Evolutionary conservation across 1,284 basidiomycete genomes (phyloP).

Genomic region (Serendipita sp.): DNA sequence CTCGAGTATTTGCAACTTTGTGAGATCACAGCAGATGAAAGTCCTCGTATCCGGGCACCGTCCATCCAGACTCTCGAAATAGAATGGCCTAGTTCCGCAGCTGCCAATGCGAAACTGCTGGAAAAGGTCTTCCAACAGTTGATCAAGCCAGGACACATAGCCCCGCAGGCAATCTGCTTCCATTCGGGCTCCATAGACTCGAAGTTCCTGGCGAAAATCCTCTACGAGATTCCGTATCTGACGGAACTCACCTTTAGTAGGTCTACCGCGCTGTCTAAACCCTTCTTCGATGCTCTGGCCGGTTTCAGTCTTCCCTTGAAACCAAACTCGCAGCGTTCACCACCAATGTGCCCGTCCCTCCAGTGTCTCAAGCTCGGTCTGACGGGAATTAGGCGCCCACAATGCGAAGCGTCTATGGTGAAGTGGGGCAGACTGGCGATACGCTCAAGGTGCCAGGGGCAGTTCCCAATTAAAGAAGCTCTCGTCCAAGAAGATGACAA

Average conservation of each 20-base stretch:
- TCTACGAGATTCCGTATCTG: background rate
- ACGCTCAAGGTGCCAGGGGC: too few species aligned
- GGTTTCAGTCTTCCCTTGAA: background rate
- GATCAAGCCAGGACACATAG: background rate
- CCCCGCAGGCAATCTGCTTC: background rate
- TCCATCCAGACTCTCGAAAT: background rate
- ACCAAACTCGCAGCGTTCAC: background rate
- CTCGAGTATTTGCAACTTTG: background rate
- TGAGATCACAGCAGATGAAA: background rate
- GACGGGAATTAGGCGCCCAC: too few species aligned
- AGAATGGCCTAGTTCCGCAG: background rate
- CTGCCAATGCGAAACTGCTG: background rate
- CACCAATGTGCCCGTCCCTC: background rate
- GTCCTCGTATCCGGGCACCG: background rate
- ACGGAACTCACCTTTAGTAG: background rate
- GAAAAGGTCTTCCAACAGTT: background rate
- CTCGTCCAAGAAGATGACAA: too few species aligned
- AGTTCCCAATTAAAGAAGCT: too few species aligned
- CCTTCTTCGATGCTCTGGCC: background rate
- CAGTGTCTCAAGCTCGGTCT: background rate
- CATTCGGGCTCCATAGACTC: background rate
- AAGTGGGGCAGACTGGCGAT: too few species aligned
- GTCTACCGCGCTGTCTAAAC: background rate
- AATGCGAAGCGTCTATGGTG: too few species aligned
- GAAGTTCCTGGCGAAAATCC: background rate